Evolutionary conservation across 1,284 basidiomycete species (phyloP).

Genomic region (Tilletia caries): DNA sequence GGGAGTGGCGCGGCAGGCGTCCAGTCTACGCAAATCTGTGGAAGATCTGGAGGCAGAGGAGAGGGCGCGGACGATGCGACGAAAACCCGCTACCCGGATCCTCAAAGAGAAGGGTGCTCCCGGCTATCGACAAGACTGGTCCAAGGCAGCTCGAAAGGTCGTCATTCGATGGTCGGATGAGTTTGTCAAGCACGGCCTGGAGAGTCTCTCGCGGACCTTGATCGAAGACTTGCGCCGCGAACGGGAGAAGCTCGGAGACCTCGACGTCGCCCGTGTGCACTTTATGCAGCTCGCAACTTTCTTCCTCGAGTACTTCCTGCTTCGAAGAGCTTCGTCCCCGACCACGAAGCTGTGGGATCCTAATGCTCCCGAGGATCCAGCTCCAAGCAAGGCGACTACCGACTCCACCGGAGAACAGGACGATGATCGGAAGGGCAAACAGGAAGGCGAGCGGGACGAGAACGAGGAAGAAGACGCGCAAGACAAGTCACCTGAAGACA

Average conservation of each 20-base stretch:
- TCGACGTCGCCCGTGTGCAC: slow-evolving; percentile 45
- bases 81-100: slow-evolving; percentile 25
- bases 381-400: not conserved
- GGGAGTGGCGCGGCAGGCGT: slow-evolving; percentile 37
- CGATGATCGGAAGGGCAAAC: slow-evolving; percentile 14
- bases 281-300: slow-evolving; percentile 46
- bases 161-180: slow-evolving; percentile 45
- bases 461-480: not conserved
- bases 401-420: not conserved
- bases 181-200: slow-evolving; percentile 45
- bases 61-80: slow-evolving; percentile 3
- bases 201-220: slow-evolving; percentile 36
- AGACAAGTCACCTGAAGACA: not conserved
- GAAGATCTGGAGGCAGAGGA: slow-evolving; percentile 40
- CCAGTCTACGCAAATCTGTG: slow-evolving; percentile 38
- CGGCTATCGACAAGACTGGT: slow-evolving; percentile 38
- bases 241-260: slow-evolving; percentile 47
- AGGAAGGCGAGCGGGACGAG: not conserved
- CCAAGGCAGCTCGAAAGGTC: slow-evolving; percentile 28
- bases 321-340: slow-evolving; percentile 26
- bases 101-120: slow-evolving; percentile 44
- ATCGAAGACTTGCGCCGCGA: slow-evolving; percentile 51
- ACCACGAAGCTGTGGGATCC: slow-evolving; percentile 11
- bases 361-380: not conserved
- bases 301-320: slow-evolving; percentile 50